Evolutionary conservation across 1,139 yeast species (phyloP).

Genomic region (Geotrichum bryndzae): DNA sequence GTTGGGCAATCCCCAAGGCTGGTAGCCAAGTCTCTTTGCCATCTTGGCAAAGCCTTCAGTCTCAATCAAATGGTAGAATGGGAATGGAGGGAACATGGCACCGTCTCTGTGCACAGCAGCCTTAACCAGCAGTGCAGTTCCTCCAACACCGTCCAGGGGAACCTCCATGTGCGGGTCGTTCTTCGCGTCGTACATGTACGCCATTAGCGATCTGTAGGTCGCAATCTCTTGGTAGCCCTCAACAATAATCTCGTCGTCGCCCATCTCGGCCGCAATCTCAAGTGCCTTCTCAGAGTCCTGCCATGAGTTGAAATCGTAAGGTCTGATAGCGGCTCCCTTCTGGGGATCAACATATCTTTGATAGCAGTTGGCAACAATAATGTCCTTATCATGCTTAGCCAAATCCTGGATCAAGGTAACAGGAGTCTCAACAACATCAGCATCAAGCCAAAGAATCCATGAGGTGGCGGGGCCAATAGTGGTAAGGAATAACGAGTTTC

Average conservation of each 20-base stretch:
- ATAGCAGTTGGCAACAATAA: conserved; percentile 85
- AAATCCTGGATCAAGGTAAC: conserved; percentile 75
- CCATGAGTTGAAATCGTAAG: conserved; percentile 96
- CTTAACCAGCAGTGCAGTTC: conserved; percentile 85
- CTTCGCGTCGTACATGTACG: conserved; percentile 64
- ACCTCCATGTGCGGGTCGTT: conserved; percentile 61
- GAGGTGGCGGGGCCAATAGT: conserved; percentile 82
- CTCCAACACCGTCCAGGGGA: conserved; percentile 95
- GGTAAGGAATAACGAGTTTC: conserved; percentile 87
- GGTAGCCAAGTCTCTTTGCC: conserved; percentile 92
- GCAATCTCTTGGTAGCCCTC: conserved; percentile 90
- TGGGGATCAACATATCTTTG: conserved; percentile 63
- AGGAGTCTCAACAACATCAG: conserved; percentile 89
- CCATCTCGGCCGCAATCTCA: conserved; percentile 61
- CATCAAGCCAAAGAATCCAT: conserved; percentile 95
- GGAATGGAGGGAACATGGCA: conserved; percentile 98
- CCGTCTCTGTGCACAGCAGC: conserved; percentile 98
- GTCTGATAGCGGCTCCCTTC: conserved; percentile 60
- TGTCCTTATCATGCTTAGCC: conserved; percentile 79
- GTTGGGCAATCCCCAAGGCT: conserved; percentile 87
- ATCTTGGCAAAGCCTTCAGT: conserved; percentile 98
- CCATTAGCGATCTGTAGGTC: conserved; percentile 94
- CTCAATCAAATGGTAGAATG: conserved; percentile 92
- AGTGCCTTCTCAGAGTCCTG: conserved; percentile 84
- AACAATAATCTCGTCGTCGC: conserved; percentile 83